Evolutionary conservation across 1,284 basidiomycete species (phyloP), one percentile per base, ranked within the genome.

Genomic region (Apiotrichum siamense): DNA sequence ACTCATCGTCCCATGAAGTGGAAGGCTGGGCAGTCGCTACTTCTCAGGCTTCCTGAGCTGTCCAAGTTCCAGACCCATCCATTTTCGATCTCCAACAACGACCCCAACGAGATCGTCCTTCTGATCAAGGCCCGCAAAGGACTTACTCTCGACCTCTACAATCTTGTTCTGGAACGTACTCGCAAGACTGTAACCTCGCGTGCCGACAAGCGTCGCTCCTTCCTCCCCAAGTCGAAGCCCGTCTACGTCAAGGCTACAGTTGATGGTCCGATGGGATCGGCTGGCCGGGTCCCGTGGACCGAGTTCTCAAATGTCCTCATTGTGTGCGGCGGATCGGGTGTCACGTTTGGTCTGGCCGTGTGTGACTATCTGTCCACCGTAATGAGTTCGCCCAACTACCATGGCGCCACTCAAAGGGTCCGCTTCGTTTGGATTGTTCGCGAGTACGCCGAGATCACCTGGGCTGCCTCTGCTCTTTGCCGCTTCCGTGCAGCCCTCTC

Each of bases 381-480:
- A 55, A 77, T 90, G 64, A 36, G 35, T 12, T 26, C 40, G 23
- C 31, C 25, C 1, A 33, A 31, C 1, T 48, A 27, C 32, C 15
- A 4, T 1, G 82, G 80, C 57, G 73, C 76, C 50, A 82, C 81
- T 2, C 75, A 69, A 39, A 78, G 87, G 2, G 79, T 90, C 0
- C 78, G 87, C 25, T 88, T 92, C 59, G 80, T 91, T 5, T 92
- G 89, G 88, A 80, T 90, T 46, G 78, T 89, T 42, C 78, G 87
- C 45, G 88, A 91, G 65, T 88, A 85, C 66, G 49, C 83, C n/a
- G 87, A 91, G 66, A 77, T 90, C 40, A 83, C 86, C 54, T 91
- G 88, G 88, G 83, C 85, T 49, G 86, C 88, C 0, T 77, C 81
- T 3, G 76, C 83, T 40, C 67, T 92, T 24, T 79, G 84, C 20